Conservation (phyloP, 306 rosid species). For the Gastrolobium bilobum region DNA sequence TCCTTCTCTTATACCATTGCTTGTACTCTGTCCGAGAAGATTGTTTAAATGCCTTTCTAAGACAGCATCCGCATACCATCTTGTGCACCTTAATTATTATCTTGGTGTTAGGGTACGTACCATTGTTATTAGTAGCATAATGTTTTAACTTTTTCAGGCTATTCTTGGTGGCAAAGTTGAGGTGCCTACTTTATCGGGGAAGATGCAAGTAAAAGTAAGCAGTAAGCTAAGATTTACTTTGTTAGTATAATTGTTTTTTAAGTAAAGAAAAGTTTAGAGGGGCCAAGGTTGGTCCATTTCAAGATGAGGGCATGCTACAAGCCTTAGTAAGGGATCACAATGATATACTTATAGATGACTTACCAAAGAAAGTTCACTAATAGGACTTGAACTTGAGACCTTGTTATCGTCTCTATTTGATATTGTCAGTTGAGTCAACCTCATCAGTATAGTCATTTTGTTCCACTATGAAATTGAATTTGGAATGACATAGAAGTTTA, state of each 20-base stretch:
- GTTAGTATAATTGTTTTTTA: neutral
- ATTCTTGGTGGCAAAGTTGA: slow-evolving; percentile 94
- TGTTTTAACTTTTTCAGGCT: slow-evolving; percentile 71
- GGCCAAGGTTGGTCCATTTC: neutral
- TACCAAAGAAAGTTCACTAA: neutral
- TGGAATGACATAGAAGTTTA: slow-evolving; percentile 25
- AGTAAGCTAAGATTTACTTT: slow-evolving; percentile 59
- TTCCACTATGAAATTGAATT: neutral
- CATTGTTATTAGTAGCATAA: slow-evolving; percentile 25
- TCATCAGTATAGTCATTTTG: neutral
- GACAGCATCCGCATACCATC: neutral
- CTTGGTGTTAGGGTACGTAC: slow-evolving; percentile 13
- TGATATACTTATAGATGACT: neutral
- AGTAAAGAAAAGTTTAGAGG: slow-evolving; percentile 9
- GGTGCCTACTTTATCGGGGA: slow-evolving; percentile 91
- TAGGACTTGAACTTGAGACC: neutral
- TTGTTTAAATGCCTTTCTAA: neutral
- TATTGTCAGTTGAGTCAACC: neutral
- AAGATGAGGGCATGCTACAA: neutral
- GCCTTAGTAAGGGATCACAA: neutral
- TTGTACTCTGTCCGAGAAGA: slow-evolving; percentile 30
- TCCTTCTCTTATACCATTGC: slow-evolving; percentile 18
- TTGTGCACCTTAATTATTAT: slow-evolving; percentile 33
- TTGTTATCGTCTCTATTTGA: neutral
- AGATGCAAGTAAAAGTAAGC: slow-evolving; percentile 73